Evolutionary conservation across 495 filamentous ascomycete species (phyloP).

Genomic region (Aspergillus wentii): DNA sequence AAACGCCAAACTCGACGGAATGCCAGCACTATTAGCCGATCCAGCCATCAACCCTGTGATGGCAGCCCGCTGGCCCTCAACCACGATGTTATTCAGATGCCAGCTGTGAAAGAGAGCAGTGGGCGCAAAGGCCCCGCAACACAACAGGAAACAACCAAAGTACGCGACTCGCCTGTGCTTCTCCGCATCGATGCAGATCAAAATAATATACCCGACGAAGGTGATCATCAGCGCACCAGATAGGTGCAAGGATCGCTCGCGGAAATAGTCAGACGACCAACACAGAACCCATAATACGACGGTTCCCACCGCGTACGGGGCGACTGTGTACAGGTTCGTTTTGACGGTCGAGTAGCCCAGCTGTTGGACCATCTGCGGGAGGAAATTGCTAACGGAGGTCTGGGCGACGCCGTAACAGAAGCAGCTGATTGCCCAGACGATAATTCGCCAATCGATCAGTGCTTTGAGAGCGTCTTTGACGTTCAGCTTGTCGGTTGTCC

Average conservation of each 20-base stretch:
- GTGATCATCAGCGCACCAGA: slow-evolving; percentile 57
- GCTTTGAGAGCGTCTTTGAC: slow-evolving; percentile 46
- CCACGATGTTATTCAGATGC: slow-evolving; percentile 66
- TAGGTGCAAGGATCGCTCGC: slow-evolving; percentile 17
- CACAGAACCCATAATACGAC: slow-evolving; percentile 54
- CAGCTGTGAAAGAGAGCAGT: slow-evolving; percentile 32
- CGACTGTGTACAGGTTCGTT: slow-evolving; percentile 64
- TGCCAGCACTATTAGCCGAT: slow-evolving; percentile 60
- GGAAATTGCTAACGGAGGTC: slow-evolving; percentile 55
- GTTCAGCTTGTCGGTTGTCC: slow-evolving; percentile 57
- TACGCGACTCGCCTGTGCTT: slow-evolving; percentile 50
- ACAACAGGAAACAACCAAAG: slow-evolving; percentile 65
- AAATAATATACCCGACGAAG: slow-evolving; percentile 63
- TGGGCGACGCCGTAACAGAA: slow-evolving; percentile 62
- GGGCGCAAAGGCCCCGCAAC: slow-evolving; percentile 40
- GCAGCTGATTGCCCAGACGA: slow-evolving; percentile 51
- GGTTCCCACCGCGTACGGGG: slow-evolving; percentile 54
- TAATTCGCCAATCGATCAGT: slow-evolving; percentile 28
- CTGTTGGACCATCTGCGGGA: slow-evolving; percentile 58
- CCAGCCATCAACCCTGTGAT: slow-evolving; percentile 27
- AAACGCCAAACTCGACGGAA: slow-evolving; percentile 66
- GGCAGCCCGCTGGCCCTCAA: slow-evolving; percentile 50
- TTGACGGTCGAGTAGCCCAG: slow-evolving; percentile 51
- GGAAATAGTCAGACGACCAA: slow-evolving; percentile 43
- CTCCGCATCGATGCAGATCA: slow-evolving; percentile 52